Evolutionary conservation across 2,329 filamentous ascomycete genomes (phyloP).

Genomic region (Calonectria multiphialidica): DNA sequence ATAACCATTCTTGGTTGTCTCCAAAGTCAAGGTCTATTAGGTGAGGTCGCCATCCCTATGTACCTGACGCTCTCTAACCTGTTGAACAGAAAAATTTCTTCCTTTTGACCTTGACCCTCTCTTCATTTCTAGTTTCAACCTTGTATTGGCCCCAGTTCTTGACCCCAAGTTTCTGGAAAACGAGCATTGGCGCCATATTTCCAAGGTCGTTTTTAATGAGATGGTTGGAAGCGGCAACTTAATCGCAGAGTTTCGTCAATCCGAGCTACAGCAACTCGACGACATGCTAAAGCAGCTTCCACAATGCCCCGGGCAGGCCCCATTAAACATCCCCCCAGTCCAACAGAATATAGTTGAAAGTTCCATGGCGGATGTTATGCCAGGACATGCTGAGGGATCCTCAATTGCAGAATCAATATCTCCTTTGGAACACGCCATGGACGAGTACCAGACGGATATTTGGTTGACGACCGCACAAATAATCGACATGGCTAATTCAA

Average conservation of each 20-base stretch:
- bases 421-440: constrained; percentile 32
- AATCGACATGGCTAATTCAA: constrained; percentile 61
- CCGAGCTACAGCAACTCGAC: constrained; percentile 60
- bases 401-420: constrained; percentile 24
- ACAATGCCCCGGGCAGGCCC: neutral
- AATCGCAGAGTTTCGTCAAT: constrained; percentile 57
- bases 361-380: neutral
- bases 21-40: constrained; percentile 59
- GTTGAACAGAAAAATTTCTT: constrained; percentile 57
- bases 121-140: constrained; percentile 57
- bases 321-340: constrained; percentile 17
- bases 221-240: constrained; percentile 60
- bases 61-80: neutral
- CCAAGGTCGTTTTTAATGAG: constrained; percentile 58
- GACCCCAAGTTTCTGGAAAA: constrained; percentile 51
- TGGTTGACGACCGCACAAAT: constrained; percentile 60
- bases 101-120: constrained; percentile 60
- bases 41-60: constrained; percentile 45
- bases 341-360: constrained; percentile 26
- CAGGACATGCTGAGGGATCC: neutral
- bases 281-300: constrained; percentile 51
- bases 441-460: constrained; percentile 43
- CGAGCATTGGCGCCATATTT: constrained; percentile 54
- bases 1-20: constrained; percentile 56
- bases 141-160: constrained; percentile 53